Conservation (phyloP, 176 grass and related monocot species). For the Miscanthus lutarioriparius region DNA sequence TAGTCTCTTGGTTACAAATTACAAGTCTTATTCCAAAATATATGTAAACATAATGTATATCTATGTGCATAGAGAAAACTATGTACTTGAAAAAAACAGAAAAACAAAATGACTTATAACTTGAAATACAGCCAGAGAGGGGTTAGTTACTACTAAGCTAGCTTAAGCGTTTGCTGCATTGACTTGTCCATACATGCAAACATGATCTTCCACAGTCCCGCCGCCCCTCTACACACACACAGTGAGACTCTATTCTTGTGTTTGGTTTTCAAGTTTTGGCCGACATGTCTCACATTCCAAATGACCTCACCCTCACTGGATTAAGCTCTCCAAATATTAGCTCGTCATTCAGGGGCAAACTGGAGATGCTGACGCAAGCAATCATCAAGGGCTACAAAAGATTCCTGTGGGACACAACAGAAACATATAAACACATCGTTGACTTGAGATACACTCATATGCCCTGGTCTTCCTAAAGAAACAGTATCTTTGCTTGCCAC, state of each 20-base stretch:
- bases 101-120: too few relatives aligned
- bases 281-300: neutral
- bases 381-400: neutral
- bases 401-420: neutral
- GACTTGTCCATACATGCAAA: too few relatives aligned
- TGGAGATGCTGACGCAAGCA: neutral
- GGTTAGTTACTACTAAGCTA: too few relatives aligned
- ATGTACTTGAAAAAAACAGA: too few relatives aligned
- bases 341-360: neutral
- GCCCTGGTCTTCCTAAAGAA: neutral
- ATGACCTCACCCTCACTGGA: neutral
- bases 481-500: neutral
- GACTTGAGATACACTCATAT: neutral
- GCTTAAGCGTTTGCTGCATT: too few relatives aligned
- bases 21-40: too few relatives aligned
- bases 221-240: too few relatives aligned
- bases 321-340: neutral
- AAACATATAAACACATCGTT: neutral
- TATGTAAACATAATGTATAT: too few relatives aligned
- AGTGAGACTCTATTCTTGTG: neutral
- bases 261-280: neutral
- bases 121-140: neutral
- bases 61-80: too few relatives aligned
- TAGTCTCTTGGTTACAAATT: too few relatives aligned
- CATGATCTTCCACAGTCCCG: too few relatives aligned